Evolutionary conservation across 306 rosid genomes (phyloP).

Genomic region (Boehmeria nivea): DNA sequence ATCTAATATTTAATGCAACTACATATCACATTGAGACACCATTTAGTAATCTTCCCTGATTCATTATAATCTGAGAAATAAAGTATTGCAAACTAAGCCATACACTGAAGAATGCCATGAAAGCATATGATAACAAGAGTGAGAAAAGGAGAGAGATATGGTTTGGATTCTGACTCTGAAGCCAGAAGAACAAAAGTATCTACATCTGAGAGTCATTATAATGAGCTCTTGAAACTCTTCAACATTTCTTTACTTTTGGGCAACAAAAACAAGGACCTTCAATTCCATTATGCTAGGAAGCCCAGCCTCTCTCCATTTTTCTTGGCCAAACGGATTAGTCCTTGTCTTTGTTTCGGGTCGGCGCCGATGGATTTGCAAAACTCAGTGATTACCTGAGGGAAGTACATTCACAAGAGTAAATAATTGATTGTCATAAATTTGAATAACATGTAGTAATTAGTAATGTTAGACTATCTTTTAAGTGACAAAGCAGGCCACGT

Average conservation of each 20-base stretch:
- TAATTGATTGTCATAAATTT: not conserved
- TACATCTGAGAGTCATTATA: constrained; percentile 17
- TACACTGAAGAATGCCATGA: constrained; percentile 30
- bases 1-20: too few species aligned
- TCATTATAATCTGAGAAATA: constrained; percentile 24
- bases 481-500: not conserved
- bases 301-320: constrained; percentile 97
- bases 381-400: constrained; percentile 75
- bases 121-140: constrained; percentile 19
- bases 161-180: constrained; percentile 36
- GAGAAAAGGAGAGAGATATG: constrained; percentile 14
- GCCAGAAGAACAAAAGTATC: constrained; percentile 19
- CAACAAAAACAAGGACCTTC: constrained; percentile 30
- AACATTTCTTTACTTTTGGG: constrained; percentile 33
- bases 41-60: constrained; percentile 13
- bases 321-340: constrained; percentile 91
- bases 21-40: too few species aligned
- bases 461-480: too few species aligned
- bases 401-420: not conserved
- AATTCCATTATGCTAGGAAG: constrained; percentile 65
- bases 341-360: constrained; percentile 97
- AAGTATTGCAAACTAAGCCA: constrained; percentile 21
- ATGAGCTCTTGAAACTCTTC: constrained; percentile 13
- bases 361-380: constrained; percentile 99
- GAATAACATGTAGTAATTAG: too few species aligned